phyloP scores from a whole-genome alignment of 441 rosid genomes.

The Kokia cookei region DNA sequence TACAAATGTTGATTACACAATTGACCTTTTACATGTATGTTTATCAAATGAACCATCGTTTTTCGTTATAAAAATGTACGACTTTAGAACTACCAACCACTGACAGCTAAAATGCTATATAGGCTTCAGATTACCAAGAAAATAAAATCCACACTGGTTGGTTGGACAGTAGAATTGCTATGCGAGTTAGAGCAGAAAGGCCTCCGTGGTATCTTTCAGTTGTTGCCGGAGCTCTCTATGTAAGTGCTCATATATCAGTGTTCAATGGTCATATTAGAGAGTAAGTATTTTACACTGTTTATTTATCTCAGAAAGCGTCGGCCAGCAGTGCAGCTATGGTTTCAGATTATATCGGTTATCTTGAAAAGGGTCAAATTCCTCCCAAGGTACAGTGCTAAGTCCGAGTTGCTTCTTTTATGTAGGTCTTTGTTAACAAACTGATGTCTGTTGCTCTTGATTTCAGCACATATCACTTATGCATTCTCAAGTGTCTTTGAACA shows the following conservation, averaged over 20 bases:
- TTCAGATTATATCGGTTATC: conserved; percentile 97
- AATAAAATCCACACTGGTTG: conserved; percentile 99
- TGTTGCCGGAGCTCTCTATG: conserved; percentile 96
- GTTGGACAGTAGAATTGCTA: conserved; percentile 99
- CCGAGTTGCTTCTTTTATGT: neutral
- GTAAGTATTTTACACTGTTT: neutral
- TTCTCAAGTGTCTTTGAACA: conserved; percentile 97
- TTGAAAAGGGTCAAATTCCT: conserved; percentile 99
- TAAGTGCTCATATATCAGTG: conserved; percentile 32
- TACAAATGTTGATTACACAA: conserved; percentile 95
- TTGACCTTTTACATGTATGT: conserved; percentile 93
- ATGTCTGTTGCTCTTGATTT: conserved; percentile 21
- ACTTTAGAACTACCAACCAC: conserved; percentile 15
- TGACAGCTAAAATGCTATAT: conserved; percentile 20
- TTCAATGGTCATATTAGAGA: neutral
- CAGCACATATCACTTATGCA: conserved; percentile 97
- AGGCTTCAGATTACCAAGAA: conserved; percentile 97
- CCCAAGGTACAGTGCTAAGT: conserved; percentile 66
- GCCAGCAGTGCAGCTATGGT: conserved; percentile 96
- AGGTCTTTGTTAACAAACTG: conserved; percentile 13
- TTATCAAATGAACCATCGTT: conserved; percentile 13
- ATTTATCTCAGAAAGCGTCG: conserved; percentile 78
- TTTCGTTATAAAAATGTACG: neutral
- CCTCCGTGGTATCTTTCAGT: conserved; percentile 99
- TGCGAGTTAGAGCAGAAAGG: conserved; percentile 99